These are phyloP conservation scores for Camelina hispida DNA, from an alignment of 345 rosid genomes.

Conservation along the genomic window DNA sequence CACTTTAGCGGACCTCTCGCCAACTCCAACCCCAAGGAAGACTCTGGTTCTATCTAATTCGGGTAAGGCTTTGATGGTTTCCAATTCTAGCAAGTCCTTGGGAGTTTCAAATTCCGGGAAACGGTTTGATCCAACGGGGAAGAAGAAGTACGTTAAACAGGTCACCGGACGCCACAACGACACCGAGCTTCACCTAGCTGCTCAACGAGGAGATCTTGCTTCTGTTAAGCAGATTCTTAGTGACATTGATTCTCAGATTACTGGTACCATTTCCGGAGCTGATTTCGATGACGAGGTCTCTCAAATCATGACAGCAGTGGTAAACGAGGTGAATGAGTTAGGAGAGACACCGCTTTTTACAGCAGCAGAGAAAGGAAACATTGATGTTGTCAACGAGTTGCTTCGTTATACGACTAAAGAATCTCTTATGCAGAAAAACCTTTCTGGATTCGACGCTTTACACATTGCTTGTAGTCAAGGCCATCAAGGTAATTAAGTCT, in stretches of 20 bases:
- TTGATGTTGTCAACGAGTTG: conserved; percentile 75
- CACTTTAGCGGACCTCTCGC: conserved; percentile 42
- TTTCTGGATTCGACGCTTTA: conserved; percentile 69
- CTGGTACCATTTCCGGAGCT: conserved; percentile 59
- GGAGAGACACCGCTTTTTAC: conserved; percentile 91
- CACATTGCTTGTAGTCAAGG: conserved; percentile 90
- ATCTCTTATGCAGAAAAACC: conserved; percentile 67
- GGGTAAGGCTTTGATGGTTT: conserved; percentile 58
- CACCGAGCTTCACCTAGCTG: conserved; percentile 94
- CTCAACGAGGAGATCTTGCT: conserved; percentile 76
- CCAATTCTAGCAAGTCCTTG: conserved; percentile 75
- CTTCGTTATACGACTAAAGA: conserved; percentile 64
- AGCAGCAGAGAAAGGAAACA: conserved; percentile 87
- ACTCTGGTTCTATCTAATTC: conserved; percentile 64
- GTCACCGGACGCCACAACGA: conserved; percentile 95
- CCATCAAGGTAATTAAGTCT: conserved; percentile 72
- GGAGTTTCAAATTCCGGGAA: conserved; percentile 68
- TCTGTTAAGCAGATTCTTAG: conserved; percentile 66
- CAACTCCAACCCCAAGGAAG: conserved; percentile 59
- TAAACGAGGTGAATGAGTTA: conserved; percentile 88
- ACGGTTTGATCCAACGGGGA: conserved; percentile 68
- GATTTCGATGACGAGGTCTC: conserved; percentile 86
- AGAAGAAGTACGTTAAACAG: conserved; percentile 90
- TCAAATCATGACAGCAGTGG: conserved; percentile 72
- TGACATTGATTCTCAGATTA: conserved; percentile 81